Percentiles rank a stretch among this genome's conserved stretches.
Evolutionary conservation across 1,284 basidiomycete genomes (phyloP).

Genomic region (Bjerkandera adusta): DNA sequence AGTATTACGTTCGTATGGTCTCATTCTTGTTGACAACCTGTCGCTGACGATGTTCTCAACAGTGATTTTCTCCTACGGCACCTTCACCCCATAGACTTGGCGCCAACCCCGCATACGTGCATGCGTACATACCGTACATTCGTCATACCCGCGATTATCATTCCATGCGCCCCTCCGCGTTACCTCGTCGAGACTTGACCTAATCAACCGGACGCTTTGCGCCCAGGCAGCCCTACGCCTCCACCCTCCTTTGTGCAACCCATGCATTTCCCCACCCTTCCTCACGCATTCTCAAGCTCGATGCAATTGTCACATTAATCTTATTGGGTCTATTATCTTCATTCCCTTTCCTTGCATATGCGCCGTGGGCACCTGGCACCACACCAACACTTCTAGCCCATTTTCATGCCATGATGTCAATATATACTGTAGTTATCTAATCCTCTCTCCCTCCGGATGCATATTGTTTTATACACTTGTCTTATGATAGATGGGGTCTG

Average conservation of each 20-base stretch:
- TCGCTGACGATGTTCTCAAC: background rate
- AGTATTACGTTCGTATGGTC: slow-evolving; percentile 58
- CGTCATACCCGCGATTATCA: background rate
- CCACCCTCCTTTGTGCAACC: background rate
- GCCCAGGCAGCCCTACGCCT: background rate
- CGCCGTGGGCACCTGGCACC: too few relatives aligned
- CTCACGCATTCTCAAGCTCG: slow-evolving; percentile 1
- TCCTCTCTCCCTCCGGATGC: too few relatives aligned
- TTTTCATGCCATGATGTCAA: too few relatives aligned
- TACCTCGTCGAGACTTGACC: too few relatives aligned
- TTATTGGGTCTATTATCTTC: slow-evolving; percentile 9
- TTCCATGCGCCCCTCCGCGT: background rate
- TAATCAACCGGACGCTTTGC: too few relatives aligned
- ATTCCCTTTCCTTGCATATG: background rate
- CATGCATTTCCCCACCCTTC: too few relatives aligned
- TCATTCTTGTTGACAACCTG: background rate
- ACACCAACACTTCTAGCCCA: too few relatives aligned
- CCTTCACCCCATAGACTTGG: slow-evolving; percentile 1
- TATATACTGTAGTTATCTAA: too few relatives aligned
- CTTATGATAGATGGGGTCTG: too few relatives aligned
- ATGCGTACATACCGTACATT: slow-evolving; percentile 6
- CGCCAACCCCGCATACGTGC: background rate
- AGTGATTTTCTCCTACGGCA: slow-evolving; percentile 13
- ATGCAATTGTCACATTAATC: background rate
- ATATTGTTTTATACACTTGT: too few relatives aligned